Conservation (phyloP, 768 basidiomycete genomes). For the Agaricus blazei region DNA sequence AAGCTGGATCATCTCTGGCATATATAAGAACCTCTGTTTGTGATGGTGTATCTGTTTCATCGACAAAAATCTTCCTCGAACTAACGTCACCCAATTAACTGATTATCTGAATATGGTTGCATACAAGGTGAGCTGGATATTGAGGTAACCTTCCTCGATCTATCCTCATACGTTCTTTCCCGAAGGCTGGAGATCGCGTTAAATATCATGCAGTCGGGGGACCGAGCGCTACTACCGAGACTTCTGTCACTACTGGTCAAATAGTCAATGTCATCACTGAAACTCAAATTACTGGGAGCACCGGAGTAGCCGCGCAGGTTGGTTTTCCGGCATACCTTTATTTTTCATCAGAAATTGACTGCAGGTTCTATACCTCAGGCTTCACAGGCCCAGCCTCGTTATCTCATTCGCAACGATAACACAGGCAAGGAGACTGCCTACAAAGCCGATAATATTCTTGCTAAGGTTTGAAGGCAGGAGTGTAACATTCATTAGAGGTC, state of each 20-base stretch:
- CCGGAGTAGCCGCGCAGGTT: conserved; percentile 2
- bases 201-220: conserved; percentile 12
- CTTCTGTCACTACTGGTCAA: conserved; percentile 9
- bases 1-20: no score
- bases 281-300: conserved; percentile 6
- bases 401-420: conserved; percentile 9
- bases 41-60: no score
- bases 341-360: no score
- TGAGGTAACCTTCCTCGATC: no score
- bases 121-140: no score
- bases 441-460: conserved; percentile 8
- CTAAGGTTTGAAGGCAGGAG: not conserved
- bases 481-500: no score
- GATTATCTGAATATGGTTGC: no score
- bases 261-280: conserved; percentile 13
- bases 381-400: conserved; percentile 6
- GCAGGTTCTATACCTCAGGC: not conserved
- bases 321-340: not conserved
- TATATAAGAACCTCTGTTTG: no score
- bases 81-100: no score
- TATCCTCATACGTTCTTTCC: no score
- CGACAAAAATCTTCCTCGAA: no score
- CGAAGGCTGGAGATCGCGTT: conserved; percentile 9
- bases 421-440: conserved; percentile 12
- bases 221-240: not conserved